Evolutionary conservation across 768 basidiomycete genomes (phyloP), one percentile per base, ranked within the genome.

Genomic region (Russula dissimulans): DNA sequence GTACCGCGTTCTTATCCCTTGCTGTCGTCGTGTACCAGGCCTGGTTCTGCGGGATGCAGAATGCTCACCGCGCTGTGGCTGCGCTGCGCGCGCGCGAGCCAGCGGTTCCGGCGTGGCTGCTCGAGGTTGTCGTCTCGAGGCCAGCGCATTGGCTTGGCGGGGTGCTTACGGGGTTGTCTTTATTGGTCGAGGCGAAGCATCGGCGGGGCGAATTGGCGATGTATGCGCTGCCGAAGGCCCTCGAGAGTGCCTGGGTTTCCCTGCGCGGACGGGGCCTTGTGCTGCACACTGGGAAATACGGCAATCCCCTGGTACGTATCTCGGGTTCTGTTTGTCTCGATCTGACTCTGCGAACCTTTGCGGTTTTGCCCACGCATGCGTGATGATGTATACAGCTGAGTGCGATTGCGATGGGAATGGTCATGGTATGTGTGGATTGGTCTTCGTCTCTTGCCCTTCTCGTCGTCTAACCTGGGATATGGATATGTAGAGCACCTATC

Each of bases 161-260:
- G 0, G 75, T 91, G 41, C 70, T 84, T 7, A 77, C 87, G 7
- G 92, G 90, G 5, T 66, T 95, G 10, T 79, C 90, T 9, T 73
- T 98, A 51, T 83, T 97, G 59, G 79, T 95, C 2, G 95, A 98
- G 68, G 93, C 91, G 69, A 86, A 83, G 75, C 80, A 86, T 67
- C 78, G 95, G 22, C 80, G 93, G 8, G 87, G 83, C 2, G 95
- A 98, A 73, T 75, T 97, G 66, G 91, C 94, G 62, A 91, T 93
- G 92, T 92, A 88, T 69, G 87, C 85, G 3, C 73, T 97, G 34
- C 95, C 95, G 5, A 91, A 93, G 71, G 91, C 82, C 0, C 71
- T 98, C 38, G 94, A 98, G 75, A 91, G 90, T 57, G 82, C 82
- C 11, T 97, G 93, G 94, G 76, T 86, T 1, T 82, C 85, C 69